phyloP scores from a whole-genome alignment of 371 early-diverging fungal species.

The Mucor irregularis region DNA sequence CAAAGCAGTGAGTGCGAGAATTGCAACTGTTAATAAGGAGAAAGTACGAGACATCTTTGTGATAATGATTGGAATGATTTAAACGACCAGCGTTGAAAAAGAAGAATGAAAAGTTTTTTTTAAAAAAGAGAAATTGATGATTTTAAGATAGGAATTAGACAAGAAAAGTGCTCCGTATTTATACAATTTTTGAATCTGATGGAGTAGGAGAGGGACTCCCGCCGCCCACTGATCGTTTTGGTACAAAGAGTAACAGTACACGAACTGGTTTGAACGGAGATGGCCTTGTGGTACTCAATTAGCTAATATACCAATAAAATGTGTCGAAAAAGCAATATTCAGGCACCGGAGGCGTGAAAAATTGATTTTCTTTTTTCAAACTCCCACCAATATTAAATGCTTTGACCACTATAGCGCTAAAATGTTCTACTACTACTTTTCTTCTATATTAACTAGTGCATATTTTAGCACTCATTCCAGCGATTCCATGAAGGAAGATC shows the following conservation, averaged over 20 bases:
- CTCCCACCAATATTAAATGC: no score
- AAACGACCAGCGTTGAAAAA: slow-evolving; percentile 28
- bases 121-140: slow-evolving; percentile 7
- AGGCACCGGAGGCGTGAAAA: slow-evolving; percentile 4
- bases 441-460: no score
- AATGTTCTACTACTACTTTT: no score
- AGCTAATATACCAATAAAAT: neutral
- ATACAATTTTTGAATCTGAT: neutral
- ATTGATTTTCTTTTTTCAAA: slow-evolving; percentile 1
- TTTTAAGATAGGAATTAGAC: neutral
- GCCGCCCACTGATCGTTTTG: slow-evolving; percentile 1
- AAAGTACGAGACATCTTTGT: slow-evolving; percentile 24
- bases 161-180: neutral
- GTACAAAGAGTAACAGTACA: slow-evolving; percentile 11
- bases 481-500: no score
- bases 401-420: no score
- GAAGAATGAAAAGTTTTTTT: neutral
- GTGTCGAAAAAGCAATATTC: no score
- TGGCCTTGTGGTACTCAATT: neutral
- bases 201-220: neutral
- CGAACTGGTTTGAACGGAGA: slow-evolving; percentile 12
- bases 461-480: neutral
- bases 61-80: slow-evolving; percentile 4
- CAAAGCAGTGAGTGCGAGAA: slow-evolving; percentile 17
- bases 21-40: slow-evolving; percentile 12